These are phyloP conservation scores for Clavariopsis aquatica DNA, from an alignment of 495 filamentous ascomycete genomes.

Conservation along the genomic window DNA sequence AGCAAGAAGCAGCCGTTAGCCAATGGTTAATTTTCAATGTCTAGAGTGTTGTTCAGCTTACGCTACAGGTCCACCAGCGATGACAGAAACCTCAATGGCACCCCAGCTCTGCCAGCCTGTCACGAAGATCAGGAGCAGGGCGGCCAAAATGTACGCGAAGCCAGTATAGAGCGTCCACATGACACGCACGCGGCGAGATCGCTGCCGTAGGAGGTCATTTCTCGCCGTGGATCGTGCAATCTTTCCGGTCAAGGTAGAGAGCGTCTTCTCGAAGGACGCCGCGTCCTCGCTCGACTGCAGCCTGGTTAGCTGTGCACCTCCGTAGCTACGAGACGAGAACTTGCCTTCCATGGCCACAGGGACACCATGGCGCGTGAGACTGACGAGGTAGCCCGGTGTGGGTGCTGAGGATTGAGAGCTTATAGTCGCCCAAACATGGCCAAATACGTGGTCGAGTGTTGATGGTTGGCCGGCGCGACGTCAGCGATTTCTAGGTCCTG, in stretches of 20 bases:
- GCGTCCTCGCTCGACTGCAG: conserved; percentile 81
- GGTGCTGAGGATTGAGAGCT: conserved; percentile 12
- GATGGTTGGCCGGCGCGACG: conserved; percentile 14
- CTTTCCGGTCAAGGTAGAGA: conserved; percentile 76
- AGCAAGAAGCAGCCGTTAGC: conserved; percentile 1
- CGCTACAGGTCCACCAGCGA: conserved; percentile 78
- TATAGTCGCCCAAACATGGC: conserved; percentile 7
- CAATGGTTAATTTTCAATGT: not conserved
- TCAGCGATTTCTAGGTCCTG: conserved; percentile 21
- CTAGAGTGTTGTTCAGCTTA: conserved; percentile 47
- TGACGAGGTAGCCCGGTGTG: conserved; percentile 15
- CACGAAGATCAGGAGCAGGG: conserved; percentile 75
- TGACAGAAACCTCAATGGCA: conserved; percentile 68
- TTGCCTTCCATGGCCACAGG: conserved; percentile 39
- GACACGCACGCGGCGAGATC: conserved; percentile 74
- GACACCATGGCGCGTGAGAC: conserved; percentile 30
- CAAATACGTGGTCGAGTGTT: conserved; percentile 1
- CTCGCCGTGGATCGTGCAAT: conserved; percentile 70
- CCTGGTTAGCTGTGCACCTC: not conserved
- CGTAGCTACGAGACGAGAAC: conserved; percentile 2
- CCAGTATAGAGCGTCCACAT: conserved; percentile 86
- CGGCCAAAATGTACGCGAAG: conserved; percentile 85
- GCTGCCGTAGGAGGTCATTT: conserved; percentile 70
- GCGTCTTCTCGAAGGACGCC: conserved; percentile 87
- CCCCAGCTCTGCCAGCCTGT: conserved; percentile 83